Evolutionary conservation across 1,139 yeast species (phyloP).

Genomic region (Geotrichum phurueaensis): DNA sequence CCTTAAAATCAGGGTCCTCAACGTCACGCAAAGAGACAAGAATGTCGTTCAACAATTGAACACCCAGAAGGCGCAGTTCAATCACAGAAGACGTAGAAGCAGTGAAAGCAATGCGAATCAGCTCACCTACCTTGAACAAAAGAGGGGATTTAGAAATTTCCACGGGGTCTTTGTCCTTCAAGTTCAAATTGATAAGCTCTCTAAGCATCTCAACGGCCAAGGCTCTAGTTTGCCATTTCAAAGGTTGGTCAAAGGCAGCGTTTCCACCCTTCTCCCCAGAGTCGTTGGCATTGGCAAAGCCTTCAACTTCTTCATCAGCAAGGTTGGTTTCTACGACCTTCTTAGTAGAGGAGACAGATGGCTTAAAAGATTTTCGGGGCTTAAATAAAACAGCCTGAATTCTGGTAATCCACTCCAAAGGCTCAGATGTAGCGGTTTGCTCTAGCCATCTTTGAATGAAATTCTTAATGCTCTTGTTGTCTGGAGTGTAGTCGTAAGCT

Average conservation of each 20-base stretch:
- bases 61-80: conserved; percentile 58
- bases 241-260: conserved; percentile 46
- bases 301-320: conserved; percentile 44
- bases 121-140: conserved; percentile 54
- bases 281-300: conserved; percentile 37
- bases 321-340: conserved; percentile 22
- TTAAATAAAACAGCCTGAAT: conserved; percentile 35
- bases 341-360: conserved; percentile 13
- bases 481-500: conserved; percentile 33
- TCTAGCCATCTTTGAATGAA: conserved; percentile 36
- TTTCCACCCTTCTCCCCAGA: conserved; percentile 29
- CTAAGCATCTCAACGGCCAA: conserved; percentile 56
- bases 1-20: conserved; percentile 69
- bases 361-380: conserved; percentile 27
- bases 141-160: conserved; percentile 31
- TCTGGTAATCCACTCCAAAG: conserved; percentile 36
- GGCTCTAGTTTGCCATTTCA: conserved; percentile 63
- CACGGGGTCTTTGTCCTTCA: conserved; percentile 40
- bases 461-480: conserved; percentile 27
- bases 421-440: conserved; percentile 31
- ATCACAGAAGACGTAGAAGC: conserved; percentile 72
- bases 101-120: conserved; percentile 75
- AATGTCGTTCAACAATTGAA: conserved; percentile 58
- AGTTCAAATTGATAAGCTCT: conserved; percentile 44
- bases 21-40: conserved; percentile 45